Evolutionary conservation across 2,329 filamentous ascomycete genomes (phyloP), one percentile per base, ranked within the genome.

Genomic region (Chaetomium strumarium): DNA sequence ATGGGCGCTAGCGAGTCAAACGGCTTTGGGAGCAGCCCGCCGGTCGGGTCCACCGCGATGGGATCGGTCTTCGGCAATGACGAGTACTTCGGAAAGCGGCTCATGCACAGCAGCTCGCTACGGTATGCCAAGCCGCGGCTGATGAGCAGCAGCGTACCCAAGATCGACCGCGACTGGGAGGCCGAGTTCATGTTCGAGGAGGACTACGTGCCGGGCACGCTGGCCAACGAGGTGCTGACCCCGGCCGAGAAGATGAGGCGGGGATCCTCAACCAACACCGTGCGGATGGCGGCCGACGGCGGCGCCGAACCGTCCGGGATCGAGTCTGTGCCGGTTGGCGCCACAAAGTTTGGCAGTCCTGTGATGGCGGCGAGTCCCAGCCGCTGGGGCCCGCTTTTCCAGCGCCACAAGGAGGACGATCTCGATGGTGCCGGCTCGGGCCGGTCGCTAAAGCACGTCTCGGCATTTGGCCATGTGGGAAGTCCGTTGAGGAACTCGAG

Each of bases 111-210:
- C 67, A 75, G 85, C 71, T 62, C 65, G 0, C 48, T 57, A 16
- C 72, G 83, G 70, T 77, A 82, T 74, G 59, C 81, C 65, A 74
- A 90, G 81, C 70, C 90, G 74, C 75, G 84, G 69, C 62, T 81
- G 75, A 68, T 88, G 71, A 75, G 85, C 79, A 67, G 87, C 77
- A 78, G 86, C 78, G 64, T 83, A 75, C 82, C 82, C 57, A 83
- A 74, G 72, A 82, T 62, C 24, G 81, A 85, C 58, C 75, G 75
- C 51, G 82, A 85, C 61, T 85, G 82, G 82, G 80, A 83, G 45
- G 68, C 75, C 51, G 77, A 80, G 51, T 93, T 95, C 63, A 80
- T 85, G 30, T 92, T 93, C 61, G 89, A 95, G 67, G 91, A 95
- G 64, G 90, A 95, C 63, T 88, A 93, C 63, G 76, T 97, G 10